A percentile compares a stretch with the other conserved stretches of the same genome.
These are phyloP conservation scores for Jackrogersella minutella DNA, from an alignment of 495 filamentous ascomycete genomes.

Conservation along the genomic window DNA sequence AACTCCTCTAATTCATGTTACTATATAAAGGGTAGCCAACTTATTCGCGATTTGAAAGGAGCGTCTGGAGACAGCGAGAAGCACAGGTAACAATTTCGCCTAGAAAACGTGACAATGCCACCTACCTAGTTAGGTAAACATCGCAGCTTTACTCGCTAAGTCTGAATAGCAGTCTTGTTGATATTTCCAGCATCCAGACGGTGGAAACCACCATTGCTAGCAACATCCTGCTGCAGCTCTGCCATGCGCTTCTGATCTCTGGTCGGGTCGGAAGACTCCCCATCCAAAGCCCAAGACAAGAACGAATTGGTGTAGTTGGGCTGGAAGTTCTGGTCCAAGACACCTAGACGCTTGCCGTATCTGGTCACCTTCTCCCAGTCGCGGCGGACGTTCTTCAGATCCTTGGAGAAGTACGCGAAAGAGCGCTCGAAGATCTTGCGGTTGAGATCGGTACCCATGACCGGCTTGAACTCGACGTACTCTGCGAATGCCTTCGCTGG, in stretches of 20 bases:
- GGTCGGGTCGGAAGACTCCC: constrained; percentile 66
- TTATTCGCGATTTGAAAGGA: constrained; percentile 7
- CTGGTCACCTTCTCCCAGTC: constrained; percentile 75
- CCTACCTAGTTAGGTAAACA: no score
- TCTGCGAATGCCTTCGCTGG: constrained; percentile 66
- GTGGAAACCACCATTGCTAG: constrained; percentile 57
- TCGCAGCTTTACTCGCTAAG: background rate
- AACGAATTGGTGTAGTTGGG: constrained; percentile 74
- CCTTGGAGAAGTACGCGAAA: constrained; percentile 73
- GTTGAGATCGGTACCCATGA: constrained; percentile 70
- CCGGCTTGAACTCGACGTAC: constrained; percentile 72
- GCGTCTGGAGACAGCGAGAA: background rate
- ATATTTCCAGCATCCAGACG: constrained; percentile 37
- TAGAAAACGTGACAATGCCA: background rate
- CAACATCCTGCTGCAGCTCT: constrained; percentile 65
- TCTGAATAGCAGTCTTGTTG: constrained; percentile 16
- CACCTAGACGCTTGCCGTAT: constrained; percentile 71
- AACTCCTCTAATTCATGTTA: background rate
- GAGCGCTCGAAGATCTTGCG: constrained; percentile 77
- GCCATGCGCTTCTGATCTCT: constrained; percentile 74
- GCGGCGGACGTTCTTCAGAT: constrained; percentile 72
- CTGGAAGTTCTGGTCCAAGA: constrained; percentile 63
- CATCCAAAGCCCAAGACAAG: constrained; percentile 67
- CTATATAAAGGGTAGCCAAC: constrained; percentile 17
- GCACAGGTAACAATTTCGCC: background rate